phyloP scores from a whole-genome alignment of 2,329 filamentous ascomycete genomes.

The Aspergillus viridinutans region DNA sequence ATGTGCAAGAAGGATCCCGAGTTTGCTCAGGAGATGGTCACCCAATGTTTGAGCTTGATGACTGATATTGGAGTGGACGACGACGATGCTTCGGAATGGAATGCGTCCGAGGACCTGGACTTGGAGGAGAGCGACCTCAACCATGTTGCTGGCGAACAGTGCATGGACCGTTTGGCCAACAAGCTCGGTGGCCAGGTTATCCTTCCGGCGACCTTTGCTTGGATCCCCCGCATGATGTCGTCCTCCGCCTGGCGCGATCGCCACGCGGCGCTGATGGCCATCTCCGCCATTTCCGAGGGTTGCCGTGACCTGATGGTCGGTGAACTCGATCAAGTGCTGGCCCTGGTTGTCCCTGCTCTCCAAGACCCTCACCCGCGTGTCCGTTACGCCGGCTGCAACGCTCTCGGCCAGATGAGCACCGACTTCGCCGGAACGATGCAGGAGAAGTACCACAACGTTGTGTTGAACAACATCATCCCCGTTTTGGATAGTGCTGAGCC shows the following conservation, averaged over 20 bases:
- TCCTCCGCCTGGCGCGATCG: slow-evolving; percentile 92
- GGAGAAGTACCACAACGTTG: slow-evolving; percentile 82
- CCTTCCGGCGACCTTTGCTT: slow-evolving; percentile 87
- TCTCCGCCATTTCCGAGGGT: slow-evolving; percentile 96
- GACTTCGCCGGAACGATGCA: slow-evolving; percentile 99
- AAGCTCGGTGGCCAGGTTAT: slow-evolving; percentile 94
- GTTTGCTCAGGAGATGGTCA: slow-evolving; percentile 96
- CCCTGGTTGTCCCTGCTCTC: slow-evolving; percentile 88
- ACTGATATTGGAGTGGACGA: slow-evolving; percentile 93
- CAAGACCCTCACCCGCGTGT: slow-evolving; percentile 89
- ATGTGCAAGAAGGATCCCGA: slow-evolving; percentile 94
- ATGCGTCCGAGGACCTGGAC: slow-evolving; percentile 87
- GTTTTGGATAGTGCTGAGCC: slow-evolving; percentile 86
- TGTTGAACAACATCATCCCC: slow-evolving; percentile 87
- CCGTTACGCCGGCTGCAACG: slow-evolving; percentile 95
- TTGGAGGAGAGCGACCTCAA: slow-evolving; percentile 95
- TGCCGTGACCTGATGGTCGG: slow-evolving; percentile 94
- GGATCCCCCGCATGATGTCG: slow-evolving; percentile 96
- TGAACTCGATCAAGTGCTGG: slow-evolving; percentile 88
- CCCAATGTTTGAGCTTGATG: slow-evolving; percentile 95
- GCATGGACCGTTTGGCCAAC: slow-evolving; percentile 95
- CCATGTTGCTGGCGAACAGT: slow-evolving; percentile 95
- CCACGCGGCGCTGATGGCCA: slow-evolving; percentile 96
- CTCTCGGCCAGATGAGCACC: slow-evolving; percentile 98
- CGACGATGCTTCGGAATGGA: slow-evolving; percentile 92